Evolutionary conservation across 768 basidiomycete genomes (phyloP).

Genomic region (Lentinula lateritia): DNA sequence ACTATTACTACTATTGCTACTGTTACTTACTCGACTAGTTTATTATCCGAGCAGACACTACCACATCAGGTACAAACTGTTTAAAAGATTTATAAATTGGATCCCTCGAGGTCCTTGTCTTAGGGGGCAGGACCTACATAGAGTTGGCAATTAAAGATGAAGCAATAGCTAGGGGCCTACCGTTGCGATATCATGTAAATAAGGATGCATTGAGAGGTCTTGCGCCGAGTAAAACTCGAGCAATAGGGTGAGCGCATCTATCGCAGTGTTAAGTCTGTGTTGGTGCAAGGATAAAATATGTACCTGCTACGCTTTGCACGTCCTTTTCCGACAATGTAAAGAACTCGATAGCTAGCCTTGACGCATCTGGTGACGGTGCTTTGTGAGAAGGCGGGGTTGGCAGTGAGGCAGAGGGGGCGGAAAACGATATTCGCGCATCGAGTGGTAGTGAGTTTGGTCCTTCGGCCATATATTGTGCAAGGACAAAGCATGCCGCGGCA

Average conservation of each 20-base stretch:
- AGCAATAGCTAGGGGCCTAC: slow-evolving; percentile 30
- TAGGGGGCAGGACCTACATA: slow-evolving; percentile 45
- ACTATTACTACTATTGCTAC: not conserved
- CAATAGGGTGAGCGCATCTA: slow-evolving; percentile 61
- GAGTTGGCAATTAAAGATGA: slow-evolving; percentile 8
- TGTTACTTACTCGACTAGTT: not conserved
- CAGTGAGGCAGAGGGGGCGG: slow-evolving; percentile 69
- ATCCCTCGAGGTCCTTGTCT: slow-evolving; percentile 23
- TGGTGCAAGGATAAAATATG: slow-evolving; percentile 8
- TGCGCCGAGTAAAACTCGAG: slow-evolving; percentile 71
- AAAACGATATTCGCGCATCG: slow-evolving; percentile 66
- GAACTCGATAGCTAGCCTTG: slow-evolving; percentile 61
- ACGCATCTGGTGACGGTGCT: slow-evolving; percentile 63
- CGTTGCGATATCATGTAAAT: slow-evolving; percentile 42
- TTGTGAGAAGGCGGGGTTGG: slow-evolving; percentile 80
- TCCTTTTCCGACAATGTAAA: slow-evolving; percentile 61
- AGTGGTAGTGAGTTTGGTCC: slow-evolving; percentile 71
- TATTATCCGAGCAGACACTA: not conserved
- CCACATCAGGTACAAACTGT: slow-evolving; percentile 14
- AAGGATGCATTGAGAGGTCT: slow-evolving; percentile 42
- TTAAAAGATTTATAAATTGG: slow-evolving; percentile 35
- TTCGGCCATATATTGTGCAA: slow-evolving; percentile 68
- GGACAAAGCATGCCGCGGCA: slow-evolving; percentile 72
- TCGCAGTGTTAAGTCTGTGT: not conserved
- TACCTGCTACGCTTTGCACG: slow-evolving; percentile 57